Conservation (phyloP, 2,329 filamentous ascomycete genomes). For the Cladophialophora yegresii region DNA sequence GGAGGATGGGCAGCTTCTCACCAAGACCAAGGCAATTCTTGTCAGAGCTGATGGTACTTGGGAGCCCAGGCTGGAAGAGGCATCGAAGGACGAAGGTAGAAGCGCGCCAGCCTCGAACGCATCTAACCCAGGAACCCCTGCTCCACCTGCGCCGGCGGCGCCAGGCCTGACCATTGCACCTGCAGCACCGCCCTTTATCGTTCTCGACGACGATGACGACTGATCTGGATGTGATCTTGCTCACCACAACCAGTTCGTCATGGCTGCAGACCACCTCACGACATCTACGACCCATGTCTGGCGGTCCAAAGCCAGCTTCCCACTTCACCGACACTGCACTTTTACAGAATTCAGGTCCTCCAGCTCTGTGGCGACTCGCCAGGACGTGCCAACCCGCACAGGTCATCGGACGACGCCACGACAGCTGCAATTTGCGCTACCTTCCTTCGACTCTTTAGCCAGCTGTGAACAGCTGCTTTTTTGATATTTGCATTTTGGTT, state of each 20-base stretch:
- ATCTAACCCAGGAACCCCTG: neutral
- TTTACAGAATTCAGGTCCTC: neutral
- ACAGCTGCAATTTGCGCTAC: neutral
- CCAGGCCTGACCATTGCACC: neutral
- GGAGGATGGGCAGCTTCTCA: conserved; percentile 51
- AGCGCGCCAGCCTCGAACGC: neutral
- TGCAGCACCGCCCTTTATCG: neutral
- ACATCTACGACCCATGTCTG: neutral
- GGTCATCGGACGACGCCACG: neutral
- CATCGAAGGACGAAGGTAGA: neutral
- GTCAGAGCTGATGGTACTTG: conserved; percentile 67
- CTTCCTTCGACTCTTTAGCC: neutral
- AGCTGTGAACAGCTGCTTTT: neutral
- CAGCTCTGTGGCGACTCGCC: neutral
- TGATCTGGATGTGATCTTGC: neutral
- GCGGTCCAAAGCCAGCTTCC: neutral
- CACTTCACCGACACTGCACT: neutral
- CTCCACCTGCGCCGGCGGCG: neutral
- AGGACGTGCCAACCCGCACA: neutral
- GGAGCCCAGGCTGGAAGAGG: conserved; percentile 40
- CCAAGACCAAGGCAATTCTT: conserved; percentile 63
- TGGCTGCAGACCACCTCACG: neutral
- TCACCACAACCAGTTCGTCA: neutral
- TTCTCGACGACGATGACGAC: neutral
- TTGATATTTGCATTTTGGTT: neutral